Evolutionary conservation across 257 asterid genomes (phyloP), one percentile per base, ranked within the genome.

Genomic region (Capsicum pubescens): DNA sequence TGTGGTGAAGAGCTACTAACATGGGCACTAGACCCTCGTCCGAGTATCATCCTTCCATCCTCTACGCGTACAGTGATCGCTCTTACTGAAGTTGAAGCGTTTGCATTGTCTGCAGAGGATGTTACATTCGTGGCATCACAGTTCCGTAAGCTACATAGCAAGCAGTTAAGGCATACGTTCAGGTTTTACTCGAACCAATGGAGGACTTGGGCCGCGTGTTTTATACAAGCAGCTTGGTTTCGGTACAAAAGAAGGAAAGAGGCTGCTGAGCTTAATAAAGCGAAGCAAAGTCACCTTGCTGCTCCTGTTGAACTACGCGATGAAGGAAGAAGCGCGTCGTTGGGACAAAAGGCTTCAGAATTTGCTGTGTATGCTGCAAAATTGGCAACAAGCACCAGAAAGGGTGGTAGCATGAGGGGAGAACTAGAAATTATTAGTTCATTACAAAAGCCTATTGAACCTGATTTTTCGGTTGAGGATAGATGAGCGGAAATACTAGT

Each of bases 181-280:
- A 83, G 95, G 86, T 91, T 88, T 83, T 88, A 93, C 63, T 93
- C 97, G 17, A 93, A 92, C 21, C 95, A 92, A 50, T 93, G 97
- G 97, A 83, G 97, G 88, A 91, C 94, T 7, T 93, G 97, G 97
- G 97, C 91, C 7, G 95, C 95, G 11, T 91, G 94, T 82, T 92
- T 88, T 68, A 90, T 93, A 60, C 97, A 93, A 83, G 95, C 96
- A 1, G 92, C 93, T 3, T 92, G 96, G 96, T 88, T 89, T 82
- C 82, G 94, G 39, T 92, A 89, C 84, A 87, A 86, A 59, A 87
- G 89, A 52, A 85, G 89, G 66, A 90, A 60, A 83, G 91, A 87
- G 26, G 90, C 89, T 0, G 90, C 83, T 5, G 79, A 8, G 32
- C 57, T 91, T 5, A 92, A 88, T 1, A 91, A 88, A 74, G 90